A percentile compares a stretch with the other conserved stretches of the same genome.
phyloP scores from a whole-genome alignment of 441 rosid species.

The Gossypium schwendimanii region DNA sequence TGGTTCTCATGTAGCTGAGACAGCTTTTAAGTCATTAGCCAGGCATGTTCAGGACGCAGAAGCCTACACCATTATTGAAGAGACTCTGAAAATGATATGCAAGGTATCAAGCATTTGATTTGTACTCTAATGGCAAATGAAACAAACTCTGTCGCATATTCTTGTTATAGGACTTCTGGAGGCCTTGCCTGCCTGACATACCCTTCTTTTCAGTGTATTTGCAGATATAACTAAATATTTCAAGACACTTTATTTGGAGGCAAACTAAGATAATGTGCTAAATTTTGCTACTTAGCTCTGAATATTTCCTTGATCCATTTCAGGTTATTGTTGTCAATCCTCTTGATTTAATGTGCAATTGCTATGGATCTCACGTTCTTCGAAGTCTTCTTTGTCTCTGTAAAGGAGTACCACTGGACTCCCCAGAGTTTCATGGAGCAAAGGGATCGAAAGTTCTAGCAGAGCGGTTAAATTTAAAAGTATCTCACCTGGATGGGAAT shows the following conservation, averaged over 20 bases:
- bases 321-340: constrained; percentile 61
- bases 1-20: constrained; percentile 91
- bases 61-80: constrained; percentile 52
- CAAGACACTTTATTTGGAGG: neutral
- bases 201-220: neutral
- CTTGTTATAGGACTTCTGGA: neutral
- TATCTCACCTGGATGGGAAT: constrained; percentile 27
- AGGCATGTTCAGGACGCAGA: constrained; percentile 64
- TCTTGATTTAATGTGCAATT: constrained; percentile 62
- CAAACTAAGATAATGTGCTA: neutral
- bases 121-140: neutral
- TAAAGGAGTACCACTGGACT: constrained; percentile 71
- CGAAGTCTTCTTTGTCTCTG: constrained; percentile 80
- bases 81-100: constrained; percentile 57
- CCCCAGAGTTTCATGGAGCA: constrained; percentile 56
- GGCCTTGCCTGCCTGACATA: neutral
- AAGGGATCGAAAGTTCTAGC: constrained; percentile 62
- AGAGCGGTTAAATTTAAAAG: constrained; percentile 56
- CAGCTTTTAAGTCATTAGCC: constrained; percentile 78
- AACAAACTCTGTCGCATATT: neutral
- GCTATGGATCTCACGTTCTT: constrained; percentile 89
- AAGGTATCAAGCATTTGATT: constrained; percentile 40
- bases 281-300: neutral
- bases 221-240: neutral
- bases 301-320: constrained; percentile 13